Conservation (phyloP, 2,329 filamentous ascomycete genomes). For the Hypocrella siamensis region DNA sequence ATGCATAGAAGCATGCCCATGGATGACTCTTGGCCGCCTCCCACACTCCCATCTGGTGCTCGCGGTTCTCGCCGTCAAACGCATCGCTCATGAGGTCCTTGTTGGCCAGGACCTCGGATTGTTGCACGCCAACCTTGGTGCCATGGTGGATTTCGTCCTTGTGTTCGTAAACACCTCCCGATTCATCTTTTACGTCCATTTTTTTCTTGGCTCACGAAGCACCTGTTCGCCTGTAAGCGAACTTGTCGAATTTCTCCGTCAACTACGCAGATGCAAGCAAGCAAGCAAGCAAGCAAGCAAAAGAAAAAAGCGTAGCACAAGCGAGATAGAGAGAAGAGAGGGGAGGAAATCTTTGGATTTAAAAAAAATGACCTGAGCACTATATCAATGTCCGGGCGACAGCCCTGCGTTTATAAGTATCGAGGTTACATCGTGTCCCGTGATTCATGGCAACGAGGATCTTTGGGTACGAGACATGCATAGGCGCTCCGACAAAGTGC, state of each 20-base stretch:
- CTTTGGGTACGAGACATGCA: no score
- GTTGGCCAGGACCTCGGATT: constrained; percentile 19
- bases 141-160: constrained; percentile 1
- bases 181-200: background rate
- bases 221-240: no score
- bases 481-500: no score
- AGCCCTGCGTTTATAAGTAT: no score
- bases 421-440: no score
- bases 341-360: no score
- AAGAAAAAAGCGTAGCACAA: background rate
- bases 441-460: no score
- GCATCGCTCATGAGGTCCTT: constrained; percentile 22
- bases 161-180: background rate
- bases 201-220: background rate
- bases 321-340: background rate
- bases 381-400: no score
- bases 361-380: no score
- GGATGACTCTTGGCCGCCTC: constrained; percentile 22
- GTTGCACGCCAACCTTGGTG: constrained; percentile 11
- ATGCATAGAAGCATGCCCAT: constrained; percentile 29
- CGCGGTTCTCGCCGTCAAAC: constrained; percentile 24
- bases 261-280: background rate
- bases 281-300: background rate
- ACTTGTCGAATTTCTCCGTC: no score
- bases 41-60: constrained; percentile 24